Evolutionary conservation across 2,329 filamentous ascomycete genomes (phyloP).

Genomic region (Microsporum canis): DNA sequence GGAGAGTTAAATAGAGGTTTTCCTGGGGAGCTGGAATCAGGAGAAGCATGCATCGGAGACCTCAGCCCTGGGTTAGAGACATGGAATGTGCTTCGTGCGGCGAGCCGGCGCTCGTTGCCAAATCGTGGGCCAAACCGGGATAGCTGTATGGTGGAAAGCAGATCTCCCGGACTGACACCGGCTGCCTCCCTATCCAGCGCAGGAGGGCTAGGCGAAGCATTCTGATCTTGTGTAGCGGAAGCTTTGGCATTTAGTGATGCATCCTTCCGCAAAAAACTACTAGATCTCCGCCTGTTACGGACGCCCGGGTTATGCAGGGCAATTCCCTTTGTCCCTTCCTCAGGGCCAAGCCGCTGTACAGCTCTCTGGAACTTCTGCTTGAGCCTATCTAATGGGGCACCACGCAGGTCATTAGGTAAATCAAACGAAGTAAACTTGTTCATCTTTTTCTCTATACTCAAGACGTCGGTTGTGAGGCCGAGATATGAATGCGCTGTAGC

Average conservation of each 20-base stretch:
- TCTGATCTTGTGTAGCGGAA: conserved; percentile 28
- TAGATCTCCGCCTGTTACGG: conserved; percentile 58
- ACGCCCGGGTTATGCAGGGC: conserved; percentile 73
- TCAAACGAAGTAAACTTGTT: conserved; percentile 85
- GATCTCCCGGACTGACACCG: conserved; percentile 60
- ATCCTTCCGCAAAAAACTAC: conserved; percentile 65
- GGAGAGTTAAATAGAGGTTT: conserved; percentile 5
- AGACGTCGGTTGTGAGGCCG: conserved; percentile 78
- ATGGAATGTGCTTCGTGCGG: conserved; percentile 8
- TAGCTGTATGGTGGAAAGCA: conserved; percentile 65
- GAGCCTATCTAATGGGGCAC: conserved; percentile 66
- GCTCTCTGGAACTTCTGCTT: conserved; percentile 90
- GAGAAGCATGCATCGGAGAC: neutral
- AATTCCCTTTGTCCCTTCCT: conserved; percentile 83
- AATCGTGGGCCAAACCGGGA: conserved; percentile 49
- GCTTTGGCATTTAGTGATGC: conserved; percentile 58
- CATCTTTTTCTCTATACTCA: conserved; percentile 89
- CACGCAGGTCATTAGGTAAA: conserved; percentile 78
- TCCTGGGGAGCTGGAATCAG: conserved; percentile 1
- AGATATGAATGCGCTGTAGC: conserved; percentile 92
- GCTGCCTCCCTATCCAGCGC: conserved; percentile 24
- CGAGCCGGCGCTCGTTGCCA: conserved; percentile 16
- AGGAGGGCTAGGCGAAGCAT: conserved; percentile 18
- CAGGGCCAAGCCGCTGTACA: conserved; percentile 65
- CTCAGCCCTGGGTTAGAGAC: conserved; percentile 9